Conservation (phyloP, 1,284 basidiomycete species). For the Sanghuangporus baumii region DNA sequence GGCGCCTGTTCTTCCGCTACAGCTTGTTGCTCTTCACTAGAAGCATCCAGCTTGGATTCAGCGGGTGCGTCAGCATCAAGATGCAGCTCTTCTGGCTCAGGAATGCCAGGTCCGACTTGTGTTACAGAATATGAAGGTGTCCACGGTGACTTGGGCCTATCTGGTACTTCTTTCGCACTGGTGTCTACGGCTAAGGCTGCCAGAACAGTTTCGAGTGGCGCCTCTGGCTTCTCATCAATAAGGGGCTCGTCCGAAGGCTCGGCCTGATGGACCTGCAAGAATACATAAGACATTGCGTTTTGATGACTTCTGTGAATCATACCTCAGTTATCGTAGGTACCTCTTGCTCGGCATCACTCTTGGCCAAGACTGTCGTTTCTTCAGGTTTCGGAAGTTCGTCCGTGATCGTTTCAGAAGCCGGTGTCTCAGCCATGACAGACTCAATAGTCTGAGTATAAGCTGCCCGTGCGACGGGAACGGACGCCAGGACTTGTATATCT, state of each 20-base stretch:
- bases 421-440: background rate
- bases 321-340: background rate
- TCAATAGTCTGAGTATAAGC: background rate
- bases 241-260: background rate
- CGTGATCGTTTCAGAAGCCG: background rate
- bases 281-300: background rate
- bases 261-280: background rate
- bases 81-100: background rate
- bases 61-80: background rate
- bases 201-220: background rate
- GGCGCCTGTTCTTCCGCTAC: background rate
- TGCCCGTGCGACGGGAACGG: background rate
- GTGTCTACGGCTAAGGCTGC: conserved; percentile 2
- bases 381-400: background rate
- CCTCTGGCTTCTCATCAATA: background rate
- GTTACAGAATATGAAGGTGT: conserved; percentile 14
- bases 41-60: background rate
- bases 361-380: background rate
- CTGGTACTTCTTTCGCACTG: background rate
- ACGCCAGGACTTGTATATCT: background rate
- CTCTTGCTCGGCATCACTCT: background rate
- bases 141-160: conserved; percentile 13
- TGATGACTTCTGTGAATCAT: background rate
- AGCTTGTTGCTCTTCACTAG: background rate
- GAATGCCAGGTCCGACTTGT: background rate